Conservation (phyloP, 108 stramenopile species). For the Nitzschia sp. region DNA sequence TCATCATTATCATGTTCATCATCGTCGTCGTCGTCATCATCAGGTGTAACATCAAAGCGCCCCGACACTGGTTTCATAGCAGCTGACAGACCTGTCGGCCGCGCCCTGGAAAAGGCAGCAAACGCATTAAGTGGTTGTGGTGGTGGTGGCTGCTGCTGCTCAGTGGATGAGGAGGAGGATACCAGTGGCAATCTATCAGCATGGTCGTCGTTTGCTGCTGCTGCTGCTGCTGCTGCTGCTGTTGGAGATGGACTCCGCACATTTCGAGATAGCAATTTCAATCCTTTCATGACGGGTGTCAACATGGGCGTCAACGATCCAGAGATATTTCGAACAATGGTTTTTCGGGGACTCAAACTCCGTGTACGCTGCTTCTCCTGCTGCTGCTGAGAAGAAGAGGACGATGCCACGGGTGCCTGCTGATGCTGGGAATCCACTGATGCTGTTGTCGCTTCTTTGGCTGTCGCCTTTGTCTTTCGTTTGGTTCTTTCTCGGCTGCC, state of each 20-base stretch:
- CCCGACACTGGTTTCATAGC: too few relatives aligned
- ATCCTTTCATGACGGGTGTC: constrained; percentile 7
- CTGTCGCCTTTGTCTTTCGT: too few relatives aligned
- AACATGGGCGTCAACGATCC: not conserved
- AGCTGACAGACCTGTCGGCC: too few relatives aligned
- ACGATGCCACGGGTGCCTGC: too few relatives aligned
- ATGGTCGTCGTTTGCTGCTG: not conserved
- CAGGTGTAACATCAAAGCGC: too few relatives aligned
- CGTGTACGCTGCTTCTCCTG: too few relatives aligned
- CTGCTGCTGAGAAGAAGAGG: too few relatives aligned
- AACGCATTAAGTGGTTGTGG: too few relatives aligned
- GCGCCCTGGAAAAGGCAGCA: too few relatives aligned
- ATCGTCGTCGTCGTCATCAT: not conserved
- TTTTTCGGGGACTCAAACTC: constrained; percentile 9
- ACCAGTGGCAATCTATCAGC: not conserved
- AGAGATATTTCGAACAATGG: not conserved
- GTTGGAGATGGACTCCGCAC: not conserved
- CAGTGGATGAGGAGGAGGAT: not conserved
- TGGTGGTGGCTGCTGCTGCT: not conserved
- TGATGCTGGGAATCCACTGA: too few relatives aligned
- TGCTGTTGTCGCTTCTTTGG: too few relatives aligned
- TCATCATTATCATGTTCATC: not conserved
- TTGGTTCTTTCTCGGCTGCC: too few relatives aligned
- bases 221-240: not conserved
- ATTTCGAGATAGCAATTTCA: not conserved